phyloP scores from a whole-genome alignment of 2,329 filamentous ascomycete genomes.

The Cytospora piceae region DNA sequence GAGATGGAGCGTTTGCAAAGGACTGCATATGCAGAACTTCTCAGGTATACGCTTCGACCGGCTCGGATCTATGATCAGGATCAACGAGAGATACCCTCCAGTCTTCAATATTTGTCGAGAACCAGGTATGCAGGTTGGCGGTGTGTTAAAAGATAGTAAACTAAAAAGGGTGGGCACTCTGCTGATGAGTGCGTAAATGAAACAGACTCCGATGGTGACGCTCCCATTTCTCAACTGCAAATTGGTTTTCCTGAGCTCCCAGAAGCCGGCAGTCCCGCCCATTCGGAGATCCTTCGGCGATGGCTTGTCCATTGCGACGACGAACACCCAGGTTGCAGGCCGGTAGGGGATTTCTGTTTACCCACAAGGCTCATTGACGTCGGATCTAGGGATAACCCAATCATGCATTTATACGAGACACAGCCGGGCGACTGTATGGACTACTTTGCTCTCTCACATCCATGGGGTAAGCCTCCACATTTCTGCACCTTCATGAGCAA shows the following conservation, averaged over 20 bases:
- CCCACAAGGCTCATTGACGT: constrained; percentile 34
- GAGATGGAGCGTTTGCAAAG: background rate
- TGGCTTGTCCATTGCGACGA: constrained; percentile 32
- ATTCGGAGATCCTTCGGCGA: constrained; percentile 3
- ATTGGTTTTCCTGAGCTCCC: no score
- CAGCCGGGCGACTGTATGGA: constrained; percentile 1
- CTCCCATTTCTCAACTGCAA: background rate
- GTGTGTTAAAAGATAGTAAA: background rate
- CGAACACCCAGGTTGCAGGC: background rate
- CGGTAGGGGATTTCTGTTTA: background rate
- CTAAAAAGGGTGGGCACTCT: background rate
- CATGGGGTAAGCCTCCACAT: constrained; percentile 32
- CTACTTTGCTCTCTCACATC: constrained; percentile 35
- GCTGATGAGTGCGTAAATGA: no score
- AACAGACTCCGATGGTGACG: background rate
- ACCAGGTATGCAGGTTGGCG: background rate
- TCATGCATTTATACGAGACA: constrained; percentile 22
- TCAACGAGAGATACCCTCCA: background rate
- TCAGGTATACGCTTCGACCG: background rate
- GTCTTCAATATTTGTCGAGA: background rate
- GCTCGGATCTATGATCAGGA: background rate
- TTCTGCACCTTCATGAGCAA: constrained; percentile 27
- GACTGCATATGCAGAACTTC: background rate
- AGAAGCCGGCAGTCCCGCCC: background rate
- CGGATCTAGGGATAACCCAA: background rate